Evolutionary conservation across 805 yeast genomes (phyloP), one percentile per base, ranked within the genome.

Genomic region (Komagataella pastoris): DNA sequence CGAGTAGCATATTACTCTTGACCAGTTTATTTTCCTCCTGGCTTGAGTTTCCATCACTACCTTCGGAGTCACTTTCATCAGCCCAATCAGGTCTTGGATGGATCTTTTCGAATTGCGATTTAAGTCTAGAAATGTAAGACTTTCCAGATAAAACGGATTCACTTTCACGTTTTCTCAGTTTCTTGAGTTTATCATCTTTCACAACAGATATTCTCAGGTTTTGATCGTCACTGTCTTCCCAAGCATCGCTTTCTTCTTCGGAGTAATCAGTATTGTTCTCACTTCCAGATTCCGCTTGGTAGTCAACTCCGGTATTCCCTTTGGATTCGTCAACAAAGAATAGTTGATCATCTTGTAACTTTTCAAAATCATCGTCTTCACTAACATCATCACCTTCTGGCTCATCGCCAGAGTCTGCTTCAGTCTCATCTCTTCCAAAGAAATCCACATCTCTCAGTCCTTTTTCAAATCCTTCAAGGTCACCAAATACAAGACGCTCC

Each of bases 191-290:
- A 56, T 83, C 83, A 1, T 82, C 69, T 1, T 76, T 64, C 14
- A 72, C 61, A 30, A 93, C 66, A 1, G 93, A 78, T 6, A 91
- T 73, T 18, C 70, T 68, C 23, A 86, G 57, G 47, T 72, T 73
- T 55, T 90, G 98, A 64, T 93, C 99, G 60, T 90, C 98, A 53
- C 95, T 83, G 67, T 93, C 99, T 14, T 65, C 65, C 99, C 99
- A 93, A 2, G 83, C 88, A 51, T 72, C 73, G 8, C 57, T 58
- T 66, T 65, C 69, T 7, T 59, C 65, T 18, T 60, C 68, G 6
- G 59, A 65, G 10, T 65, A 69, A 19, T 59, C 61, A 6, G 55
- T 64, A 6, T 58, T 66, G 14, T 60, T 61, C 5, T 53, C 46
- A 17, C 46, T 50, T 3, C 49, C 54, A 44, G 44, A 24, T 10